Base-by-base conservation (phyloP, 495 filamentous ascomycete genomes). In the Penicillium roqueforti region DNA sequence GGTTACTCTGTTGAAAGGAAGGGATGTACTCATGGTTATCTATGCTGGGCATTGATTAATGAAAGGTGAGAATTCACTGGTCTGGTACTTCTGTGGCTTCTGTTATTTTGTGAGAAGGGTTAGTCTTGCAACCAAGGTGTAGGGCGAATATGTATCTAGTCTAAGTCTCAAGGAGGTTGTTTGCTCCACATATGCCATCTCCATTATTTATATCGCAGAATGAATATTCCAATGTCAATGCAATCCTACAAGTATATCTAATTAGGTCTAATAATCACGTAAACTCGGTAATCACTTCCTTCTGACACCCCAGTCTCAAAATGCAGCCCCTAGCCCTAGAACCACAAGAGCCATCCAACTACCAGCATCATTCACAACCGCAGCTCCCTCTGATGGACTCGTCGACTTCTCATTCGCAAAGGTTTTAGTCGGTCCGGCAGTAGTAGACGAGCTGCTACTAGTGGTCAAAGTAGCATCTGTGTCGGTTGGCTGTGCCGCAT, bases 341-440 rank as follows among this genome's bases (percentile, higher is more conserved):
- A 58, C 60, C n/a, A 63, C 39, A 41, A 66, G 55, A 14, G 57
- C 55, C 14, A 66, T 19, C 60, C 53, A 66, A 4, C 47, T 51
- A 0, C 57, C 60, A 44, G 50, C 53, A 26, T 20, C 37, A 22
- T 53, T 56, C 6, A 40, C 53, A n/a, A 44, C 42, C 5, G 55
- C 55, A 9, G 55, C 53, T 3, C 57, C 62, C 44, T 58, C 16
- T 3, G 57, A 58, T 10, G 61, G 38, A 26, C 31, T 64, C 7
- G 56, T 9, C 3, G 26, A 28, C 25, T 53, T 45, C 41, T 59
- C 36, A n/a, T 48, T 5, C 3, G 16, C 51, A 6, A 54, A 20
- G 2, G 60, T 22, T 42, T 61, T 53, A 0, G 63, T 63, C 10
- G 55, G 55, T 19, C 22, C 37, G 10, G 37, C 39, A 25, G 60